These are phyloP conservation scores for Quercus cerris DNA, from an alignment of 306 rosid genomes.

Conservation along the genomic window DNA sequence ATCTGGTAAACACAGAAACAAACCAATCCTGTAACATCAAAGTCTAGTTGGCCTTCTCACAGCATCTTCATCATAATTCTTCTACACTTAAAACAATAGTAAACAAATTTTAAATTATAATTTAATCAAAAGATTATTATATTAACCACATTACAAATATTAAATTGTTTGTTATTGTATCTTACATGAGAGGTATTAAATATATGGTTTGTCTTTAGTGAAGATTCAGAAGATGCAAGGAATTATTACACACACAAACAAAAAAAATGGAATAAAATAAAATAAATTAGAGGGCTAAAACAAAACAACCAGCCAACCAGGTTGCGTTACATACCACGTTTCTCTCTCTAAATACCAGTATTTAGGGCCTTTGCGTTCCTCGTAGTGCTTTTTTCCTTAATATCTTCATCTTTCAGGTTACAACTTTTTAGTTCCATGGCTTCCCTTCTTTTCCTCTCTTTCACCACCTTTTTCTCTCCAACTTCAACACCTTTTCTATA, in stretches of 20 bases:
- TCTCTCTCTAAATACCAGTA: slow-evolving; percentile 48
- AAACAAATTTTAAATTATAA: not conserved
- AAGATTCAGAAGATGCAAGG: slow-evolving; percentile 9
- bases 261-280: slow-evolving; percentile 6
- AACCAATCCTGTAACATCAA: slow-evolving; percentile 14
- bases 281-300: slow-evolving; percentile 34
- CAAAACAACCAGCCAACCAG: slow-evolving; percentile 36
- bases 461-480: slow-evolving; percentile 1
- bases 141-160: slow-evolving; percentile 17
- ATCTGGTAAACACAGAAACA: slow-evolving; percentile 11
- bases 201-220: slow-evolving; percentile 23
- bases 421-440: slow-evolving; percentile 29
- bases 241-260: not conserved
- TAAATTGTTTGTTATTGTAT: not conserved
- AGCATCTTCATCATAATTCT: slow-evolving; percentile 17
- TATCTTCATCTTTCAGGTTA: slow-evolving; percentile 24
- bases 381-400: slow-evolving; percentile 22
- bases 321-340: slow-evolving; percentile 87
- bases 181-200: slow-evolving; percentile 24
- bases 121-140: not conserved
- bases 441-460: slow-evolving; percentile 25
- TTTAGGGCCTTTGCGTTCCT: slow-evolving; percentile 51
- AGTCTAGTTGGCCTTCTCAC: slow-evolving; percentile 10
- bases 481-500: slow-evolving; percentile 15
- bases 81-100: slow-evolving; percentile 7